Evolutionary conservation across 1,284 basidiomycete species (phyloP), one percentile per base, ranked within the genome.

Genomic region (Sporisorium exsertum): DNA sequence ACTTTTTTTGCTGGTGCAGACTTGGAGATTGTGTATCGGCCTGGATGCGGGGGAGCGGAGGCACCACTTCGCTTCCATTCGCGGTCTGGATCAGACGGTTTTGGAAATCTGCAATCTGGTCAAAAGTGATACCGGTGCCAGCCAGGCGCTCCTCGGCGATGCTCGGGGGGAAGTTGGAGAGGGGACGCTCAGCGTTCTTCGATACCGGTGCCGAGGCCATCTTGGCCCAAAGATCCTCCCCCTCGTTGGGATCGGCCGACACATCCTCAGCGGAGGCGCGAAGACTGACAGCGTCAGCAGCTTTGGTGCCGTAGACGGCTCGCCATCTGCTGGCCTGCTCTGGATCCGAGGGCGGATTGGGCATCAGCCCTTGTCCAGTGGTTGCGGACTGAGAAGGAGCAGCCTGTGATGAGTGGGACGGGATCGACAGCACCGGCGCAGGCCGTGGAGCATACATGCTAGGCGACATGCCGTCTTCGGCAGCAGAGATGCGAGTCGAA

Each of bases 191-290:
- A 13, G 46, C 26, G 5, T 58, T 42, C 2, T 60, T 18, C 1
- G 50, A 46, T 7, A 56, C 58, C 4, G 63, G 46, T 20, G 59
- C 56, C 10, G 71, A 58, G 8, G 68, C 78, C 56, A 82, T 76
- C 18, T 55, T 72, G 5, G 75, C 80, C 81, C 81, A 82, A 13
- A 82, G 49, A 50, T 82, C 79, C 26, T 80, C 79, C 0, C 67
- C 72, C 10, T 77, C 74, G n/a, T 64, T 67, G 15, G 43, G 45
- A 45, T 62, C 60, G 8, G 50, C 45, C 13, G 58, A 35, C 3
- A 63, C 61, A 35, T 66, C 67, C 32, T 71, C 77, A 3, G 64
- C 57, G 32, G 74, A 63, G 20, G 59, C 35, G 24, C 40, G 42
- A n/a, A 67, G 45, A 42, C 70, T 77, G 12, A 54, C 66, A 54